These are phyloP conservation scores for Neurospora sp. DNA, from an alignment of 495 filamentous ascomycete genomes.

Conservation along the genomic window DNA sequence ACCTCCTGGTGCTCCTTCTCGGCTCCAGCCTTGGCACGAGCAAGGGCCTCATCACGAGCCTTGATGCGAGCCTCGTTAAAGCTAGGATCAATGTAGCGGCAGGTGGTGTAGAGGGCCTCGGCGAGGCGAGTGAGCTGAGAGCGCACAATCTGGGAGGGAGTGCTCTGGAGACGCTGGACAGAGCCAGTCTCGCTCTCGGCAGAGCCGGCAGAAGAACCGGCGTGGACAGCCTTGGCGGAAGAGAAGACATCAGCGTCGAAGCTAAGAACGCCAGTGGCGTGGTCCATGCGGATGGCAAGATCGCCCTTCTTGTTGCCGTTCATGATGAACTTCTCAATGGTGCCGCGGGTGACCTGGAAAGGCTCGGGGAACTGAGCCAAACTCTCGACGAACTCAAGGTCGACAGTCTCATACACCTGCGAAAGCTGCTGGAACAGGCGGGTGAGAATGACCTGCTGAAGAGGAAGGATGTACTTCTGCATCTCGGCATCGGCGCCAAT, in stretches of 20 bases:
- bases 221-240: constrained; percentile 83
- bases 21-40: constrained; percentile 72
- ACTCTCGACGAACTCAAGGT: constrained; percentile 86
- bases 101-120: constrained; percentile 83
- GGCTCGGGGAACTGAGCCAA: constrained; percentile 94
- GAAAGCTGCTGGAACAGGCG: constrained; percentile 98
- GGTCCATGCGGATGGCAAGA: constrained; percentile 89
- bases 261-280: constrained; percentile 85
- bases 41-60: constrained; percentile 70
- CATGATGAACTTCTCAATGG: constrained; percentile 99
- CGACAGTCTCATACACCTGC: constrained; percentile 97
- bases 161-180: constrained; percentile 92
- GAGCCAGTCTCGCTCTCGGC: constrained; percentile 77
- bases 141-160: constrained; percentile 93
- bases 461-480: constrained; percentile 87
- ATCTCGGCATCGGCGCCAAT: constrained; percentile 93
- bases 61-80: constrained; percentile 71
- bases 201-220: constrained; percentile 76
- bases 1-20: constrained; percentile 88
- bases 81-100: constrained; percentile 85
- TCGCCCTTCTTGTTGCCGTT: constrained; percentile 99
- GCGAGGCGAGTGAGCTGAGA: constrained; percentile 86
- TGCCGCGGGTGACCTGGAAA: constrained; percentile 83
- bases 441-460: constrained; percentile 97
- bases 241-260: constrained; percentile 98